Evolutionary conservation across 2,329 filamentous ascomycete genomes (phyloP).

Genomic region (Plenodomus lindquistii): DNA sequence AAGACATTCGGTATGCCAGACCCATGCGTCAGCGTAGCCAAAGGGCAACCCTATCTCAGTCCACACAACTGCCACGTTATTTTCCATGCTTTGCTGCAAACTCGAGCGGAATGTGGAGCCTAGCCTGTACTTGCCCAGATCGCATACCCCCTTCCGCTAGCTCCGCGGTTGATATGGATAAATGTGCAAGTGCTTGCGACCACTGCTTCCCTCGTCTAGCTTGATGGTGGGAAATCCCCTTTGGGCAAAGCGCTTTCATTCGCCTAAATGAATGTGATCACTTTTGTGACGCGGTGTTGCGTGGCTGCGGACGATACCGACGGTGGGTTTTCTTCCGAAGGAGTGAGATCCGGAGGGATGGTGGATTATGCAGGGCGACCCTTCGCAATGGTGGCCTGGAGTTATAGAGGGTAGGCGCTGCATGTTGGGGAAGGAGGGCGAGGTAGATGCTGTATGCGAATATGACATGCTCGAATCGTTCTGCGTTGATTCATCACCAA

Average conservation of each 20-base stretch:
- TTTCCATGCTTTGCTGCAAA: neutral
- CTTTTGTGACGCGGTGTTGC: neutral
- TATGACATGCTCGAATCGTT: no score
- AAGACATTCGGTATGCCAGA: neutral
- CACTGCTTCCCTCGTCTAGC: neutral
- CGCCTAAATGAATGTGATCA: constrained; percentile 21
- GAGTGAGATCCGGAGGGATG: neutral
- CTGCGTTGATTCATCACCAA: no score
- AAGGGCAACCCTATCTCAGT: neutral
- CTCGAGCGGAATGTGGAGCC: neutral
- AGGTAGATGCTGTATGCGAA: neutral
- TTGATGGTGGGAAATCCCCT: neutral
- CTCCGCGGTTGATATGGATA: constrained; percentile 42
- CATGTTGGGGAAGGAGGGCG: neutral
- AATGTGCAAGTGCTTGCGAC: constrained; percentile 8
- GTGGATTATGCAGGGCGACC: neutral
- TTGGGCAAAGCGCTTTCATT: constrained; percentile 10
- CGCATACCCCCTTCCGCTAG: constrained; percentile 1
- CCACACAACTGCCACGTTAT: neutral
- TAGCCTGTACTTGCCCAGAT: neutral
- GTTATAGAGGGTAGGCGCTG: neutral
- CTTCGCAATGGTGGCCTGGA: neutral
- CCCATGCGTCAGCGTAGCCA: neutral
- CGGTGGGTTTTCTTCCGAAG: neutral
- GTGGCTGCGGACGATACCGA: neutral